Percentiles rank a stretch among this genome's conserved stretches.
Conservation (phyloP, 2,329 filamentous ascomycete genomes). For the Fragosphaeria purpurea region DNA sequence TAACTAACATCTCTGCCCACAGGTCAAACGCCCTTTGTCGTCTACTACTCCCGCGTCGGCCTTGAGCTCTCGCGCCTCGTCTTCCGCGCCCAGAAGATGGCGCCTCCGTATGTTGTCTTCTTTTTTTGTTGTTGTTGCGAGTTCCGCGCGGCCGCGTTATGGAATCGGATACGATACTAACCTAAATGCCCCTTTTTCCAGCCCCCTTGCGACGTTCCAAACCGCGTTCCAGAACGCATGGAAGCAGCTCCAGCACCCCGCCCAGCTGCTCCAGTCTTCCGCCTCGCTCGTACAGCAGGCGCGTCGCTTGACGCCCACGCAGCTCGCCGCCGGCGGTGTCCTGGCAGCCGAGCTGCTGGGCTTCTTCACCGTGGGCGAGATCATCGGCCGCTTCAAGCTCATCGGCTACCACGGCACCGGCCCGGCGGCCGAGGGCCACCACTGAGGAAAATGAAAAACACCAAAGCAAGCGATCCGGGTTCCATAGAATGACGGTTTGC, state of each 20-base stretch:
- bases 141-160: too few relatives aligned
- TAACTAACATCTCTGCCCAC: slow-evolving; percentile 10
- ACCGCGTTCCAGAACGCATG: slow-evolving; percentile 69
- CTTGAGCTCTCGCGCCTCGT: slow-evolving; percentile 83
- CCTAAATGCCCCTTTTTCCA: slow-evolving; percentile 25
- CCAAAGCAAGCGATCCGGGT: background rate
- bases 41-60: slow-evolving; percentile 88
- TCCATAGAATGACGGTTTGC: too few relatives aligned
- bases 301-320: slow-evolving; percentile 60
- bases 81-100: slow-evolving; percentile 82
- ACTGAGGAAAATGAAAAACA: slow-evolving; percentile 24
- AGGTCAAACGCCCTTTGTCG: slow-evolving; percentile 76
- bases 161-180: too few relatives aligned
- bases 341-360: slow-evolving; percentile 78
- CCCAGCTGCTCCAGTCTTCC: slow-evolving; percentile 41
- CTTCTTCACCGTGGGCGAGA: slow-evolving; percentile 97
- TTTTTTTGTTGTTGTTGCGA: background rate
- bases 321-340: slow-evolving; percentile 65
- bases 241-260: slow-evolving; percentile 62
- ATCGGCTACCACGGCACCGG: slow-evolving; percentile 71
- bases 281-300: slow-evolving; percentile 31
- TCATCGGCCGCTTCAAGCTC: slow-evolving; percentile 90
- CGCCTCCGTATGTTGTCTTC: slow-evolving; percentile 68
- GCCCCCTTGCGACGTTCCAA: slow-evolving; percentile 73
- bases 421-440: slow-evolving; percentile 41